Evolutionary conservation across 116 monocot genomes (phyloP), one percentile per base, ranked within the genome.

Genomic region (Dioscorea cayenensis): DNA sequence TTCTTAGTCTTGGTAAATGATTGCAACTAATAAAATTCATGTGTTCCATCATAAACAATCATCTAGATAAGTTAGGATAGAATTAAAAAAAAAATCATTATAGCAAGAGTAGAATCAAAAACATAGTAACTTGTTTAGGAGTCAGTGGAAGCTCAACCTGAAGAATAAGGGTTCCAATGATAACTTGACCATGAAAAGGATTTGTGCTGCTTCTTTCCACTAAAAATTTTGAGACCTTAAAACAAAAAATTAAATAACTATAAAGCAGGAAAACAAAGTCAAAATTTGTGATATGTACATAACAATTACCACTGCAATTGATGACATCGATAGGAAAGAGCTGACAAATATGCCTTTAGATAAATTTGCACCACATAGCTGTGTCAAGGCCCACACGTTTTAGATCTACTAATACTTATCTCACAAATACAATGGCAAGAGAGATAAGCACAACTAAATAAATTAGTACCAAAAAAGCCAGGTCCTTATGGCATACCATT

Each of bases 291-390:
- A 20, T 76, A 22, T 22, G 73, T 21, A 17, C 66, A 59, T 22
- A 75, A 74, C 66, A 19, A 61, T 82, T 81, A 92, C 96, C 84
- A 97, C 90, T 60, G 96, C 96, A n/a, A 93, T 97, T 66, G 96
- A 97, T 68, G 96, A 97, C 96, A 97, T 97, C 51, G 96, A 97
- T 69, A 97, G 72, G 68, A 97, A 87, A 32, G 84, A 85, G 63
- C 96, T 93, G 60, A 97, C 90, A 84, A 97, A 97, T 49, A 97
- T 63, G 66, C 96, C 96, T 71, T 92, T 88, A 29, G 92, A 92
- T 76, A 90, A 72, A 60, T 88, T 92, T n/a, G 88, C 96, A 79
- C 96, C 88, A 76, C 92, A 97, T 66, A 92, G 66, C 96, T 97
- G 76, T 63, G 66, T 68, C 49, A 74, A 27, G 51, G 66, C 16